These are phyloP conservation scores for Vanderwaltozyma polyspora DNA, from an alignment of 805 yeast genomes.

Conservation along the genomic window DNA sequence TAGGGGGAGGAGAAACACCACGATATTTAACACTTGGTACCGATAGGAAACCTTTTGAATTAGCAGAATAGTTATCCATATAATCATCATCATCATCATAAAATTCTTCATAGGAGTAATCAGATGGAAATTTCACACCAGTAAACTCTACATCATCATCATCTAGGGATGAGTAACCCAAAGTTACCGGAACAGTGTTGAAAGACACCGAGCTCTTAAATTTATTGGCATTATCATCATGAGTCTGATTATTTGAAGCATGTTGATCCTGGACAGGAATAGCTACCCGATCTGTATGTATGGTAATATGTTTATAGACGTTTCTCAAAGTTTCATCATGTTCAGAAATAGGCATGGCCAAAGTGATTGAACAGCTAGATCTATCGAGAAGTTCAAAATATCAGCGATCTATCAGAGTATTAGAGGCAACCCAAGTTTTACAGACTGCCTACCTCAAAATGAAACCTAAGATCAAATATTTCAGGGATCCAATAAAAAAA, in stretches of 20 bases:
- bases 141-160: slow-evolving; percentile 5
- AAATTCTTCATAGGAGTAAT: background rate
- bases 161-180: slow-evolving; percentile 10
- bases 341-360: background rate
- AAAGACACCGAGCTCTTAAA: slow-evolving; percentile 24
- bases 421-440: slow-evolving; percentile 1
- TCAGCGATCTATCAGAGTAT: slow-evolving; percentile 1
- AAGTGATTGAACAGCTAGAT: no score
- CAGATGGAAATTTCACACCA: background rate
- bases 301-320: slow-evolving; percentile 7
- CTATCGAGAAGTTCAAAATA: no score
- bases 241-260: no score
- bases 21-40: background rate
- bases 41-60: background rate
- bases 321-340: slow-evolving; percentile 9
- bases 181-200: slow-evolving; percentile 24
- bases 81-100: background rate
- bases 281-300: slow-evolving; percentile 8
- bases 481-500: no score
- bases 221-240: background rate
- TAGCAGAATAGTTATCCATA: background rate
- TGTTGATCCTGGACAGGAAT: no score
- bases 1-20: slow-evolving; percentile 6
- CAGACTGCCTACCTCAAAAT: no score
- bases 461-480: no score